A percentile compares a stretch with the other conserved stretches of the same genome.
These are phyloP conservation scores for Penicillium pulvis DNA, from an alignment of 495 filamentous ascomycete genomes.

Conservation along the genomic window DNA sequence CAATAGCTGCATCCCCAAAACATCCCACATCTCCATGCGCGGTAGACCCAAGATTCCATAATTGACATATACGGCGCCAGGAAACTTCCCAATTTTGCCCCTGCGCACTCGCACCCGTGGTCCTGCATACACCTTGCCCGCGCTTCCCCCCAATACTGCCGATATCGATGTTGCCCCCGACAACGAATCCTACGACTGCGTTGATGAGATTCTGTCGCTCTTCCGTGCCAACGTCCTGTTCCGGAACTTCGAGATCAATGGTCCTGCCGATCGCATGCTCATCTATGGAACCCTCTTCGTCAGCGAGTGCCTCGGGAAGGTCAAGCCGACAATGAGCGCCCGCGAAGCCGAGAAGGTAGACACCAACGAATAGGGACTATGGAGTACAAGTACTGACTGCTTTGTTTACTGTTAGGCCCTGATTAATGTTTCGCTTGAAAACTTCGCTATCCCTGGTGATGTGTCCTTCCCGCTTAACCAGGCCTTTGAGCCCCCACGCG, in stretches of 20 bases:
- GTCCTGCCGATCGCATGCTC: conserved; percentile 88
- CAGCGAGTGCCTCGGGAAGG: conserved; percentile 82
- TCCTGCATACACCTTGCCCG: conserved; percentile 81
- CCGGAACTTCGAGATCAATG: conserved; percentile 99
- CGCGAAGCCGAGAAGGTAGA: conserved; percentile 62
- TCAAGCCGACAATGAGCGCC: conserved; percentile 67
- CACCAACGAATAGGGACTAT: background rate
- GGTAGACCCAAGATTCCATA: background rate
- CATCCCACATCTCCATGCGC: conserved; percentile 1
- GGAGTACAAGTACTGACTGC: conserved; percentile 1
- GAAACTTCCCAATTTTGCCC: conserved; percentile 92
- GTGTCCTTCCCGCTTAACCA: conserved; percentile 92
- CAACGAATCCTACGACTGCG: conserved; percentile 86
- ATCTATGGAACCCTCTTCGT: conserved; percentile 97
- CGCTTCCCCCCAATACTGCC: conserved; percentile 67
- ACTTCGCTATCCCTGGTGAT: conserved; percentile 95
- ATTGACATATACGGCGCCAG: conserved; percentile 38
- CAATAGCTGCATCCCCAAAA: conserved; percentile 15
- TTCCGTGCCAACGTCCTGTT: conserved; percentile 99
- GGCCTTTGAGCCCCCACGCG: conserved; percentile 73
- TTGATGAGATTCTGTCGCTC: conserved; percentile 88
- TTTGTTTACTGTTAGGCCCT: conserved; percentile 50
- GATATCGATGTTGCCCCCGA: conserved; percentile 77
- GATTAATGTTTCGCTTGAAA: conserved; percentile 76
- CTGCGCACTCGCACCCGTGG: conserved; percentile 91